Percentiles rank a stretch among this genome's conserved stretches.
Evolutionary conservation across 2,329 filamentous ascomycete species (phyloP).

Genomic region (Venturia carpophila): DNA sequence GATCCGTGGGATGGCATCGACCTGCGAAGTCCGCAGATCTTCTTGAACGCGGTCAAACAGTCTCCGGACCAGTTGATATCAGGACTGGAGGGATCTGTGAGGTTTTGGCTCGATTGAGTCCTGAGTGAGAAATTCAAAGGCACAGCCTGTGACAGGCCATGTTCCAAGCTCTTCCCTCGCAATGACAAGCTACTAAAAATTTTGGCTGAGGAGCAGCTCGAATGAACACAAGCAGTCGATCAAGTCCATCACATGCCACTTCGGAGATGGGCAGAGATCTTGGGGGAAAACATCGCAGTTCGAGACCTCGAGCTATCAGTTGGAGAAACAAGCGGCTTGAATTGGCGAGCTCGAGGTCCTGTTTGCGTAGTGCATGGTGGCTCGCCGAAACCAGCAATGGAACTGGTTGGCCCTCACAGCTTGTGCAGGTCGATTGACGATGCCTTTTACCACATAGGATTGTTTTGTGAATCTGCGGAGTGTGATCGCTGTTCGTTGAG

Average conservation of each 20-base stretch:
- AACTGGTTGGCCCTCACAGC: background rate
- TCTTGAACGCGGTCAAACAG: background rate
- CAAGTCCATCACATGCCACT: background rate
- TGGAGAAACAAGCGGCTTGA: too few species aligned
- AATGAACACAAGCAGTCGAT: background rate
- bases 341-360: too few species aligned
- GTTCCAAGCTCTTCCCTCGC: background rate
- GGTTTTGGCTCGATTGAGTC: background rate
- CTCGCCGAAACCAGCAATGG: background rate
- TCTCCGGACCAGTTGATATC: background rate
- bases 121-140: background rate
- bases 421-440: background rate
- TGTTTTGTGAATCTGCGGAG: too few species aligned
- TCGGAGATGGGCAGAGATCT: background rate
- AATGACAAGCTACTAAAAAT: conserved; percentile 7
- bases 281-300: background rate
- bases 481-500: too few species aligned
- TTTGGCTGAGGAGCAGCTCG: conserved; percentile 25
- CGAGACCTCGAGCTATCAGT: too few species aligned
- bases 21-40: background rate
- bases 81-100: background rate
- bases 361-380: background rate
- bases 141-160: background rate
- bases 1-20: background rate
- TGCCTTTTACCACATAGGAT: background rate